phyloP scores from a whole-genome alignment of 2,329 filamentous ascomycete genomes.

The Ophiocordyceps camponoti-leonardi region DNA sequence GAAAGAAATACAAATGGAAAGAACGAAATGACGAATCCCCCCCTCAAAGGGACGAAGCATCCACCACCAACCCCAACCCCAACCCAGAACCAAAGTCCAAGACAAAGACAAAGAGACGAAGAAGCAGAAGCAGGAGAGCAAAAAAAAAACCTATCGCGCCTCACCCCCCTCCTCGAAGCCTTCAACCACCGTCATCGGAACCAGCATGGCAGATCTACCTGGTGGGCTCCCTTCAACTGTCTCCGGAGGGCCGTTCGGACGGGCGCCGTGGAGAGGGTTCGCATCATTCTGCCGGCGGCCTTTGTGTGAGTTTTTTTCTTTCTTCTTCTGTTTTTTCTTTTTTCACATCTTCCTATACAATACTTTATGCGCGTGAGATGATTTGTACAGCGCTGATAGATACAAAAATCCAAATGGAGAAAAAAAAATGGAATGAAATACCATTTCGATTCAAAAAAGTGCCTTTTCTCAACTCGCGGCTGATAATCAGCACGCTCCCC shows the following conservation, averaged over 20 bases:
- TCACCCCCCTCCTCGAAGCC: slow-evolving; percentile 43
- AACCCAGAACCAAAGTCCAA: too few species aligned
- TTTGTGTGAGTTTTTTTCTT: slow-evolving; percentile 14
- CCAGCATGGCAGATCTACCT: slow-evolving; percentile 66
- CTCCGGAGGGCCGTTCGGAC: slow-evolving; percentile 47
- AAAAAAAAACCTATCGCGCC: too few species aligned
- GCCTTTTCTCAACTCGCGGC: slow-evolving; percentile 53
- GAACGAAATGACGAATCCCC: too few species aligned
- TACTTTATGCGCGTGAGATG: background rate
- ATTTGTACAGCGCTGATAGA: background rate
- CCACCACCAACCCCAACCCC: too few species aligned
- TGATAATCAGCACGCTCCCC: slow-evolving; percentile 54
- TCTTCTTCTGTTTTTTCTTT: background rate
- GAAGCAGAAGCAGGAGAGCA: too few species aligned
- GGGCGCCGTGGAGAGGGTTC: slow-evolving; percentile 12
- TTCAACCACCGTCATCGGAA: slow-evolving; percentile 78
- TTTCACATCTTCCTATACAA: too few species aligned
- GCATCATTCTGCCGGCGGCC: slow-evolving; percentile 13
- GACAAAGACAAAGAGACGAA: too few species aligned
- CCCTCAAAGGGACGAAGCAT: too few species aligned
- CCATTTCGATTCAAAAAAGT: too few species aligned
- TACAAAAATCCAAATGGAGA: too few species aligned
- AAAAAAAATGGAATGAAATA: too few species aligned
- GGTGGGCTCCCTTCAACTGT: slow-evolving; percentile 60
- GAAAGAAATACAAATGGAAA: too few species aligned